Percentiles rank a stretch among this genome's conserved stretches.
Evolutionary conservation across 352 stramenopile species (phyloP).

Genomic region (Pythium apleroticum): DNA sequence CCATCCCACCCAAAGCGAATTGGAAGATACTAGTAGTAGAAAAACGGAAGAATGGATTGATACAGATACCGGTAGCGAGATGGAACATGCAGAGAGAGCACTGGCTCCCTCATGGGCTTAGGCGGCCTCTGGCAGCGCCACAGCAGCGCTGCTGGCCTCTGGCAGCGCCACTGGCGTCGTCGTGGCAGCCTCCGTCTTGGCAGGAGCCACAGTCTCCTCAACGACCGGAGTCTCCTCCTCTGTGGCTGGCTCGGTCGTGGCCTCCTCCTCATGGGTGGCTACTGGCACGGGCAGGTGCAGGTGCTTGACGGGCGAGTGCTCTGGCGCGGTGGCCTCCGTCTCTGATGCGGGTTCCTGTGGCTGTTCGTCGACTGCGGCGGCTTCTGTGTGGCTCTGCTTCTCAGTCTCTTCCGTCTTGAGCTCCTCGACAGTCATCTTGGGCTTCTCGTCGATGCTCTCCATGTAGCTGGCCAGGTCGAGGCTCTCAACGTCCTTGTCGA

Average conservation of each 20-base stretch:
- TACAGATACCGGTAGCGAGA: neutral
- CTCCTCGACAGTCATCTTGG: neutral
- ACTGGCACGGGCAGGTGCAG: neutral
- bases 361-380: neutral
- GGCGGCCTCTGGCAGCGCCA: neutral
- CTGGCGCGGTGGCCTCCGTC: neutral
- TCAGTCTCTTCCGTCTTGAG: neutral
- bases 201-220: neutral
- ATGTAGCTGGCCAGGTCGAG: slow-evolving; percentile 18
- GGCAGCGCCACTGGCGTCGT: neutral
- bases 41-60: neutral
- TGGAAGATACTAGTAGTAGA: neutral
- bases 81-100: neutral
- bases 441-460: slow-evolving; percentile 17
- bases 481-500: slow-evolving; percentile 13
- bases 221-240: too few species aligned
- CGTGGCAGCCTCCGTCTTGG: neutral
- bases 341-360: neutral
- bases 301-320: neutral
- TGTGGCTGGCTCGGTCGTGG: neutral
- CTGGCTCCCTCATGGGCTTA: slow-evolving; percentile 3
- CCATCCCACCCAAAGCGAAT: slow-evolving; percentile 18
- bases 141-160: neutral
- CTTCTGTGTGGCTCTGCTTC: neutral
- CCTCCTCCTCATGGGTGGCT: neutral